These are phyloP conservation scores for Sclerotinia trifoliorum DNA, from an alignment of 2,329 filamentous ascomycete genomes.

Conservation along the genomic window DNA sequence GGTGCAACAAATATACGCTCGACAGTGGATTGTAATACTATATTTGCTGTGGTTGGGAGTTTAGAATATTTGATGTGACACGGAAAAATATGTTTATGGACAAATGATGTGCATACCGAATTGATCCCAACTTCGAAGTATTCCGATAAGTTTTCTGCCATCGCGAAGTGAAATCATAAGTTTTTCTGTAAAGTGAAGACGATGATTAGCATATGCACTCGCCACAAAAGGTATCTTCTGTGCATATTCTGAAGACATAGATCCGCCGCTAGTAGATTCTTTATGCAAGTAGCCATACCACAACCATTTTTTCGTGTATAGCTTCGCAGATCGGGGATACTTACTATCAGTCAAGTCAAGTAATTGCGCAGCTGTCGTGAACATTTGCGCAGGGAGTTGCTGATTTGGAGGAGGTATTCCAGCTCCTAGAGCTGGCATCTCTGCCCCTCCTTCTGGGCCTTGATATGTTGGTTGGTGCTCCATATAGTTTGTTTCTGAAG, in stretches of 20 bases:
- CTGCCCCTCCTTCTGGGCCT: conserved; percentile 36
- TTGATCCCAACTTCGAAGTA: conserved; percentile 95
- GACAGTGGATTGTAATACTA: conserved; percentile 88
- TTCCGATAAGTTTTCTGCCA: conserved; percentile 88
- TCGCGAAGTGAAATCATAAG: conserved; percentile 88
- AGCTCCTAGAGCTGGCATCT: conserved; percentile 27
- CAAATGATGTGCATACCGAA: conserved; percentile 67
- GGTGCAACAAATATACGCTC: conserved; percentile 72
- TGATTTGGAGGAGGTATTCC: conserved; percentile 43
- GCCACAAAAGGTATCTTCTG: background rate
- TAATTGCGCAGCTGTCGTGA: conserved; percentile 93
- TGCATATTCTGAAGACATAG: background rate
- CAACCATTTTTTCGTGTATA: background rate
- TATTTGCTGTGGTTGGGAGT: conserved; percentile 64
- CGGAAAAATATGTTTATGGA: background rate
- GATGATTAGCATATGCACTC: conserved; percentile 3
- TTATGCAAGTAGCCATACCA: background rate
- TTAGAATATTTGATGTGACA: conserved; percentile 24
- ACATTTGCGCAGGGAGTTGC: conserved; percentile 91
- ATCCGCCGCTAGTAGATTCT: background rate
- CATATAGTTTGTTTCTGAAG: conserved; percentile 45
- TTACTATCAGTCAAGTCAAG: conserved; percentile 96
- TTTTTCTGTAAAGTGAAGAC: conserved; percentile 66
- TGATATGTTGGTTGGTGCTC: conserved; percentile 52
- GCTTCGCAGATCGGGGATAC: conserved; percentile 39